A percentile compares a stretch with the other conserved stretches of the same genome.
phyloP scores from a whole-genome alignment of 164 flowering plant species.

The Tetrastigma voinierianum region DNA sequence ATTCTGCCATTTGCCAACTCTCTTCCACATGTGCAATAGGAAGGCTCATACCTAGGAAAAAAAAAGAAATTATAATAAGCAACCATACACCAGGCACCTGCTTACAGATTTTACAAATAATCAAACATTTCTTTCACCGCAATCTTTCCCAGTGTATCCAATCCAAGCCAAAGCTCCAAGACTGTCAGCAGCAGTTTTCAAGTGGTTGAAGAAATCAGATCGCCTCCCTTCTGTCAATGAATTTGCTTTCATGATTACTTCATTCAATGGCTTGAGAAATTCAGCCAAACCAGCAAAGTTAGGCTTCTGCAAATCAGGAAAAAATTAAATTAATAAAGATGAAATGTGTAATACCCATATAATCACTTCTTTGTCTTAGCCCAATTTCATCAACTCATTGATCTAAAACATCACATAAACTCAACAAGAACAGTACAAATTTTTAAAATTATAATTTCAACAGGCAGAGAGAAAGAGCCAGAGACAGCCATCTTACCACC shows the following conservation, averaged over 20 bases:
- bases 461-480: no score
- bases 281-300: slow-evolving; percentile 59
- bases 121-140: slow-evolving; percentile 49
- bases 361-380: no score
- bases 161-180: slow-evolving; percentile 94
- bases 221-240: slow-evolving; percentile 81
- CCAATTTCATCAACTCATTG: no score
- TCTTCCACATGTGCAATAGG: slow-evolving; percentile 99
- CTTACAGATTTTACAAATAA: neutral
- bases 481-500: no score
- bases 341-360: no score
- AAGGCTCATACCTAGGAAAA: slow-evolving; percentile 83
- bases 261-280: slow-evolving; percentile 90
- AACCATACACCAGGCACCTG: slow-evolving; percentile 1
- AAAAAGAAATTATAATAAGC: slow-evolving; percentile 7
- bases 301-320: slow-evolving; percentile 70
- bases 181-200: slow-evolving; percentile 83
- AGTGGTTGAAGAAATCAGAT: slow-evolving; percentile 84
- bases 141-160: slow-evolving; percentile 92
- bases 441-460: no score
- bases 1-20: slow-evolving; percentile 98
- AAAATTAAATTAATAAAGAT: neutral
- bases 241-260: slow-evolving; percentile 76
- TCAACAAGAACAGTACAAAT: no score
- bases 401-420: no score